phyloP scores from a whole-genome alignment of 2,329 filamentous ascomycete species.

The Raffaelea arxii region DNA sequence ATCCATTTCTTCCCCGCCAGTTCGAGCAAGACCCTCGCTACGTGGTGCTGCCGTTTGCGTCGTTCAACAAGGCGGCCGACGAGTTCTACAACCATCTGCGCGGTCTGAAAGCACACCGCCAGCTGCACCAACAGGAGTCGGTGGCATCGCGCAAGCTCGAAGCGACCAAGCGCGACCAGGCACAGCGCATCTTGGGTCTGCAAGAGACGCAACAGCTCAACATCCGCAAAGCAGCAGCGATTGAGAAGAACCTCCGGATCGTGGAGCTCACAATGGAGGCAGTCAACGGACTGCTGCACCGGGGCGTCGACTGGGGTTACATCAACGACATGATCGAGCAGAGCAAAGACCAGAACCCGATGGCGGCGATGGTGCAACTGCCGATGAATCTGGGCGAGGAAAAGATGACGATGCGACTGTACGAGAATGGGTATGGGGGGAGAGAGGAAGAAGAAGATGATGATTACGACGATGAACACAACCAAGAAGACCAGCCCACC shows the following conservation, averaged over 20 bases:
- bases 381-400: slow-evolving; percentile 89
- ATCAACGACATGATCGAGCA: slow-evolving; percentile 81
- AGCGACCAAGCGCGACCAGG: slow-evolving; percentile 73
- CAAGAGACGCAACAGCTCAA: slow-evolving; percentile 76
- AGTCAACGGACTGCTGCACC: slow-evolving; percentile 80
- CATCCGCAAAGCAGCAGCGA: slow-evolving; percentile 77
- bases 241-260: slow-evolving; percentile 81
- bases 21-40: slow-evolving; percentile 58
- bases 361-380: slow-evolving; percentile 77
- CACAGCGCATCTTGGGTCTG: slow-evolving; percentile 73
- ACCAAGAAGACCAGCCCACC: slow-evolving; percentile 56
- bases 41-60: slow-evolving; percentile 65
- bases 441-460: slow-evolving; percentile 49
- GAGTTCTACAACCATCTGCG: slow-evolving; percentile 97
- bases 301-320: slow-evolving; percentile 97
- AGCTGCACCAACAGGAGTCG: slow-evolving; percentile 71
- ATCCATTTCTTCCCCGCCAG: slow-evolving; percentile 79
- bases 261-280: slow-evolving; percentile 90
- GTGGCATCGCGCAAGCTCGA: slow-evolving; percentile 77
- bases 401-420: slow-evolving; percentile 68
- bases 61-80: slow-evolving; percentile 88
- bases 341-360: slow-evolving; percentile 74
- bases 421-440: no score
- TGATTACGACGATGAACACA: slow-evolving; percentile 32
- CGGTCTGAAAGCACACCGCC: slow-evolving; percentile 81